Percentiles rank a stretch among this genome's conserved stretches.
phyloP scores from a whole-genome alignment of 805 yeast species.

The Nakazawaea anatomiae region DNA sequence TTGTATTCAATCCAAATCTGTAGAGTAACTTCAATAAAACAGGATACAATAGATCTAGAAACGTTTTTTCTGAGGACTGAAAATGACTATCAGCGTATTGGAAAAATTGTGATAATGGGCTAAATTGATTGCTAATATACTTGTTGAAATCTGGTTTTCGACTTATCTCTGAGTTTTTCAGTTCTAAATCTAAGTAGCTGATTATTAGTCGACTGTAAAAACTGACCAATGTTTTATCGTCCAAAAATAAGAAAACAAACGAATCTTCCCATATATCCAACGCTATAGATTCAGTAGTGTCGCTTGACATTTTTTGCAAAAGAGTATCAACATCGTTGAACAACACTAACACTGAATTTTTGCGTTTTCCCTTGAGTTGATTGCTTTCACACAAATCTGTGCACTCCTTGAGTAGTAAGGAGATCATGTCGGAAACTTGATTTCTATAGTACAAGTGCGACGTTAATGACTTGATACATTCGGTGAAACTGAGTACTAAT shows the following conservation, averaged over 20 bases:
- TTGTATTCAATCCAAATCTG: slow-evolving; percentile 40
- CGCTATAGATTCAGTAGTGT: slow-evolving; percentile 11
- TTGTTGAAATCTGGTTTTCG: slow-evolving; percentile 34
- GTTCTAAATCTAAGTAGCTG: slow-evolving; percentile 1
- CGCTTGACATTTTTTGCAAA: slow-evolving; percentile 11
- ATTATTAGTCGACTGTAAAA: slow-evolving; percentile 9
- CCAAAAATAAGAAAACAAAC: slow-evolving; percentile 1
- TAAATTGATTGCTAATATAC: slow-evolving; percentile 35
- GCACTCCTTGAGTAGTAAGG: slow-evolving; percentile 50
- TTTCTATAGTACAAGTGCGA: slow-evolving; percentile 80
- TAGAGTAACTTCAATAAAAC: slow-evolving; percentile 17
- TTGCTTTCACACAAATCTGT: slow-evolving; percentile 22
- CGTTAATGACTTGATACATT: slow-evolving; percentile 63
- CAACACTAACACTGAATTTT: slow-evolving; percentile 10
- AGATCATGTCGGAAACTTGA: slow-evolving; percentile 77
- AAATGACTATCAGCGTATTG: slow-evolving; percentile 29
- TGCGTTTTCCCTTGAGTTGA: slow-evolving; percentile 5
- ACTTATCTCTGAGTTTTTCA: slow-evolving; percentile 7
- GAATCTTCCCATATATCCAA: slow-evolving; percentile 12
- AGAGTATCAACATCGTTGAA: slow-evolving; percentile 21
- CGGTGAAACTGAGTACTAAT: slow-evolving; percentile 39
- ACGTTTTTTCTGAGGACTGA: neutral
- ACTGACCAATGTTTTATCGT: neutral
- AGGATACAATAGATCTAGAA: neutral
- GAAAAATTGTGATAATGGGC: slow-evolving; percentile 33